A percentile compares a stretch with the other conserved stretches of the same genome.
Evolutionary conservation across 2,329 filamentous ascomycete genomes (phyloP).

Genomic region (Alternaria gaisen): DNA sequence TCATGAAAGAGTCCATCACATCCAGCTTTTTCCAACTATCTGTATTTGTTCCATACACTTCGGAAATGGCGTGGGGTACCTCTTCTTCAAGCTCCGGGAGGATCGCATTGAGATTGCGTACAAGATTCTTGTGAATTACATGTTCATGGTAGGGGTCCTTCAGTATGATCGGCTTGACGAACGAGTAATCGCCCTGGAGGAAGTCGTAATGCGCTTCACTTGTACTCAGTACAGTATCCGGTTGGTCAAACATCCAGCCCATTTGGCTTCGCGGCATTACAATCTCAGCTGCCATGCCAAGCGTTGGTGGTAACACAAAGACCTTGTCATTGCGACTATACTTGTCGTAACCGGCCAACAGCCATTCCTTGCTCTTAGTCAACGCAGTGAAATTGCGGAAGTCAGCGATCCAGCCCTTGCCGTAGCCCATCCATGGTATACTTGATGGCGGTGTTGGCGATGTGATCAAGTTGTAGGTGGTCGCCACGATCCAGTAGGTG

Average conservation of each 20-base stretch:
- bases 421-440: slow-evolving; percentile 38
- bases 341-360: slow-evolving; percentile 31
- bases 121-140: slow-evolving; percentile 53
- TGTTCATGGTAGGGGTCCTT: slow-evolving; percentile 54
- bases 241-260: slow-evolving; percentile 55
- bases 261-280: slow-evolving; percentile 49
- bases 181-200: slow-evolving; percentile 52
- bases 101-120: slow-evolving; percentile 50
- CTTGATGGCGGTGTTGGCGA: slow-evolving; percentile 26
- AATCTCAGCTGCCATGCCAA: slow-evolving; percentile 39
- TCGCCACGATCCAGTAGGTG: slow-evolving; percentile 30
- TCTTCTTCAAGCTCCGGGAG: slow-evolving; percentile 53
- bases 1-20: slow-evolving; percentile 47
- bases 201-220: slow-evolving; percentile 50
- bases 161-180: slow-evolving; percentile 48
- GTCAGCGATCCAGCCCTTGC: slow-evolving; percentile 31
- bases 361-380: slow-evolving; percentile 34
- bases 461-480: slow-evolving; percentile 22
- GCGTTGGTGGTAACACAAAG: slow-evolving; percentile 38
- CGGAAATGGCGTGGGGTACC: slow-evolving; percentile 43
- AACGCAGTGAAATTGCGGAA: slow-evolving; percentile 32
- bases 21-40: slow-evolving; percentile 49
- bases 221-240: slow-evolving; percentile 52
- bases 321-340: slow-evolving; percentile 37
- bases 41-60: slow-evolving; percentile 50